Conservation (phyloP, 1,284 basidiomycete species). For the Apiotrichum gracile region DNA sequence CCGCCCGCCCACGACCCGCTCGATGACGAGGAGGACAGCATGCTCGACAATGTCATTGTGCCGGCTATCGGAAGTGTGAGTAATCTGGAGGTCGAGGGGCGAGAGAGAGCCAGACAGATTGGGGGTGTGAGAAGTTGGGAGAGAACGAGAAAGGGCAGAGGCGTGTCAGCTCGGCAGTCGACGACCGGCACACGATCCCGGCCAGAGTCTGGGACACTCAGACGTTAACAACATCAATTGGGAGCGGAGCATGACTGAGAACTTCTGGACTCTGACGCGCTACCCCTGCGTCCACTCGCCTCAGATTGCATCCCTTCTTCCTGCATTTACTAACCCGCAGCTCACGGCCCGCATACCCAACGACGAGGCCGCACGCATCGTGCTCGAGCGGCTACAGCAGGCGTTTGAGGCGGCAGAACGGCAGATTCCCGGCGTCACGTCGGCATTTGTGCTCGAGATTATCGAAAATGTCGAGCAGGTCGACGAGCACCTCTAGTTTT, state of each 20-base stretch:
- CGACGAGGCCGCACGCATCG: slow-evolving; percentile 74
- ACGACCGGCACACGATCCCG: no score
- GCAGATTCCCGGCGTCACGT: slow-evolving; percentile 53
- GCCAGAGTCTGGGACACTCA: no score
- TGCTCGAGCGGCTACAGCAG: slow-evolving; percentile 72
- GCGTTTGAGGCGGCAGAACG: slow-evolving; percentile 89
- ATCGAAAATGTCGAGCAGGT: slow-evolving; percentile 50
- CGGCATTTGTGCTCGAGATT: slow-evolving; percentile 50
- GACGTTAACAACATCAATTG: no score
- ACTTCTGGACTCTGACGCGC: no score
- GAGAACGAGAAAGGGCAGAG: no score
- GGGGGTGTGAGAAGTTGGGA: background rate
- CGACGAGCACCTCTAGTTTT: slow-evolving; percentile 25
- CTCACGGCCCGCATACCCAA: slow-evolving; percentile 81
- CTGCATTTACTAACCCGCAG: slow-evolving; percentile 46
- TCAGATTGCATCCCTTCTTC: background rate
- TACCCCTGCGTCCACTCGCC: no score
- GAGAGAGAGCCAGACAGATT: background rate
- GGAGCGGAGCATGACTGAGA: no score
- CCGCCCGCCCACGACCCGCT: slow-evolving; percentile 32
- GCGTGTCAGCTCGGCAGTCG: no score
- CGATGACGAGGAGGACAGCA: slow-evolving; percentile 69
- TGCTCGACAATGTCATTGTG: slow-evolving; percentile 89
- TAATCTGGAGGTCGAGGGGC: slow-evolving; percentile 13
- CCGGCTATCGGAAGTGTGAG: slow-evolving; percentile 86